phyloP scores from a whole-genome alignment of 2,329 filamentous ascomycete genomes.

The Chaetomiaceae sp. region DNA sequence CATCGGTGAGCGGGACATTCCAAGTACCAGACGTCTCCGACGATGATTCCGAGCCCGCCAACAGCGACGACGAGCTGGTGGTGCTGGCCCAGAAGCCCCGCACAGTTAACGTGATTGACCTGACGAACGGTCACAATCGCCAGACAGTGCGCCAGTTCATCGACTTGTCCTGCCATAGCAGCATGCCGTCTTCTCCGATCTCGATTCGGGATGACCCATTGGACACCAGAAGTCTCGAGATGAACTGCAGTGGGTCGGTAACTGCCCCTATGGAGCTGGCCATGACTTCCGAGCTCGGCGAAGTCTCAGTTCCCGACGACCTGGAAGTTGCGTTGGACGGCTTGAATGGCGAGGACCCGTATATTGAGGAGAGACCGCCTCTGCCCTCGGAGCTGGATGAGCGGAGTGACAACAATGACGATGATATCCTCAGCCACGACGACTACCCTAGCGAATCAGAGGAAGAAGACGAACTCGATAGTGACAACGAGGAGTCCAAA shows the following conservation, averaged over 20 bases:
- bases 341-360: no score
- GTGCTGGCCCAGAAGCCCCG: background rate
- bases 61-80: constrained; percentile 4
- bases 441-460: background rate
- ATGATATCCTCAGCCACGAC: background rate
- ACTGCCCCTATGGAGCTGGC: no score
- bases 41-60: constrained; percentile 18
- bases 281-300: no score
- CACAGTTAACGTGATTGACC: constrained; percentile 14
- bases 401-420: background rate
- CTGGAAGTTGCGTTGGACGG: no score
- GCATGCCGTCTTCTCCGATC: background rate
- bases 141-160: constrained; percentile 1
- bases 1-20: constrained; percentile 18
- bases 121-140: constrained; percentile 6
- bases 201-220: constrained; percentile 1
- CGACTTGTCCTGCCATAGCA: constrained; percentile 15
- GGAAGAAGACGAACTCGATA: background rate
- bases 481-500: background rate
- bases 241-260: no score
- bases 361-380: no score
- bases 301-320: no score
- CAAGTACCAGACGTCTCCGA: constrained; percentile 26
- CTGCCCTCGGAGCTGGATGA: no score
- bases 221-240: background rate